A percentile compares a stretch with the other conserved stretches of the same genome.
Evolutionary conservation across 2,329 filamentous ascomycete genomes (phyloP).

Genomic region (Leptographium lundbergii): DNA sequence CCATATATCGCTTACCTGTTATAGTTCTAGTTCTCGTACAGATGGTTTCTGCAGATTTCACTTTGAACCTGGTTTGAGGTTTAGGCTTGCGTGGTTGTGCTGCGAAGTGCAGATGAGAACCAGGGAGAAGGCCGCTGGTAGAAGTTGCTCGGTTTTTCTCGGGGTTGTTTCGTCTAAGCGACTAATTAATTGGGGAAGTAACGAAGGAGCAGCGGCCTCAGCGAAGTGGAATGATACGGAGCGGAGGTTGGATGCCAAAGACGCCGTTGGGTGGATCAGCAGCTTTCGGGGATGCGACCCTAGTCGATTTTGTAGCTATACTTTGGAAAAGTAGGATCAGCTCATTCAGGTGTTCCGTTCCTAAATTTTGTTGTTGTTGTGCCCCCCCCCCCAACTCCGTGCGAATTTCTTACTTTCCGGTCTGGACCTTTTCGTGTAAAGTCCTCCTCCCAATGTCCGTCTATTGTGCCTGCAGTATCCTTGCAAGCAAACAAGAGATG

Average conservation of each 20-base stretch:
- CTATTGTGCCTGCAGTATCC: background rate
- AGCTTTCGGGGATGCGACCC: background rate
- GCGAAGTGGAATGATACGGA: background rate
- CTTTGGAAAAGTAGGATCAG: background rate
- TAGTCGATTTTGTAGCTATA: background rate
- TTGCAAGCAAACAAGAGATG: background rate
- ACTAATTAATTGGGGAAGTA: background rate
- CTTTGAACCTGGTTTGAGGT: background rate
- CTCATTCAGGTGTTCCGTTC: background rate
- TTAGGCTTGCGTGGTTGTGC: background rate
- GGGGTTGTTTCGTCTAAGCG: background rate
- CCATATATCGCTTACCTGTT: background rate
- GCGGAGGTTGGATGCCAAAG: background rate
- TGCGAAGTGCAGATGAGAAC: background rate
- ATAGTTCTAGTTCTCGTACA: background rate
- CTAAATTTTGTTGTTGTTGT: background rate
- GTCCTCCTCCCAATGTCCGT: conserved; percentile 1
- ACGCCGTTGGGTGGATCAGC: background rate
- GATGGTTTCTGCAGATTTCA: background rate
- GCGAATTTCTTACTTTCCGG: background rate
- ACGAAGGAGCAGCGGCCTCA: background rate
- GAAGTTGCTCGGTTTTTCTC: background rate
- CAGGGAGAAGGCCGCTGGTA: background rate
- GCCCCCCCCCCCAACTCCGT: background rate
- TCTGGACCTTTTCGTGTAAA: background rate